Evolutionary conservation across 352 stramenopile genomes (phyloP).

Genomic region (Phytopythium helicoides): DNA sequence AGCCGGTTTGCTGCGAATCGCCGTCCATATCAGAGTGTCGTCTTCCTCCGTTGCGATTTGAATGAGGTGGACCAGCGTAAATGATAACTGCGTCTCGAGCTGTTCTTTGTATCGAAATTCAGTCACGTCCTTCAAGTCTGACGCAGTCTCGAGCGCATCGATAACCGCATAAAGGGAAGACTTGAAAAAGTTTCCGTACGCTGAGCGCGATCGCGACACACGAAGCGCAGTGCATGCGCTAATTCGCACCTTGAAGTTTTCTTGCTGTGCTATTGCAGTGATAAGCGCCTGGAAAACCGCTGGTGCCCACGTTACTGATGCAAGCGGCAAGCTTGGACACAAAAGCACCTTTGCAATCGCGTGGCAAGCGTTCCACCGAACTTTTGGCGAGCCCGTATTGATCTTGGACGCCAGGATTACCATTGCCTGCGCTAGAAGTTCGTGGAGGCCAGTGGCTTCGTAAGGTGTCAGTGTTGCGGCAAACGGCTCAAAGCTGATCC

Average conservation of each 20-base stretch:
- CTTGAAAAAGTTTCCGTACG: constrained; percentile 75
- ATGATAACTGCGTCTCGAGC: constrained; percentile 83
- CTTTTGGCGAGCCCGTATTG: constrained; percentile 76
- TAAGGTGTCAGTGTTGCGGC: constrained; percentile 25
- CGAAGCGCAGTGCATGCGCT: constrained; percentile 76
- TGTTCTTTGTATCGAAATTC: constrained; percentile 92
- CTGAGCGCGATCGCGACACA: constrained; percentile 59
- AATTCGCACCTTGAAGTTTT: constrained; percentile 90
- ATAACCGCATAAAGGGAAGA: constrained; percentile 57
- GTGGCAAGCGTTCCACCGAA: constrained; percentile 87
- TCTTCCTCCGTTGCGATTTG: constrained; percentile 73
- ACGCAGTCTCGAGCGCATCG: constrained; percentile 81
- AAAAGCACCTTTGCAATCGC: constrained; percentile 86
- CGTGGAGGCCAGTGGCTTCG: constrained; percentile 35
- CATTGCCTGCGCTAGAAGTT: constrained; percentile 72
- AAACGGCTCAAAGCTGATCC: constrained; percentile 75
- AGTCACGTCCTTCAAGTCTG: constrained; percentile 82
- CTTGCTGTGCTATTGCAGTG: constrained; percentile 76
- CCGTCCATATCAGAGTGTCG: constrained; percentile 62
- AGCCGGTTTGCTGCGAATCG: constrained; percentile 58
- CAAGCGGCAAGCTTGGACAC: constrained; percentile 71
- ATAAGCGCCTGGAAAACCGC: constrained; percentile 75
- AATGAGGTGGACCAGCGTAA: constrained; percentile 83
- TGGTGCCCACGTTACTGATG: constrained; percentile 73
- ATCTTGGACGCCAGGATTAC: constrained; percentile 67